These are phyloP conservation scores for Clitopilus hobsonii DNA, from an alignment of 768 basidiomycete species.

Conservation along the genomic window DNA sequence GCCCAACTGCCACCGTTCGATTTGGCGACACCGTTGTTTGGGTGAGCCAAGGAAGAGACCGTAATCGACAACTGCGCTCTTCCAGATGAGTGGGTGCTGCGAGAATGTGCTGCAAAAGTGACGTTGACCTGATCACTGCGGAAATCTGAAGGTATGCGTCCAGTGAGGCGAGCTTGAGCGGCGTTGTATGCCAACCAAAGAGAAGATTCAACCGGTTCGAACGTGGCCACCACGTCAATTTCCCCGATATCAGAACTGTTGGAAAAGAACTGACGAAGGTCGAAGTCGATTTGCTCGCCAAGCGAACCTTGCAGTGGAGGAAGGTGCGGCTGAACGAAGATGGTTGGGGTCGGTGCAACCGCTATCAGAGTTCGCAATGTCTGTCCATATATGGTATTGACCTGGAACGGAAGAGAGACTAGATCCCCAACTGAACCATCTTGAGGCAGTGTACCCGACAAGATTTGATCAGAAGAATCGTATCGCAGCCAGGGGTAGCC, in stretches of 20 bases:
- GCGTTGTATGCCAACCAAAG: constrained; percentile 53
- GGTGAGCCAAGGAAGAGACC: constrained; percentile 32
- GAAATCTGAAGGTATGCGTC: constrained; percentile 48
- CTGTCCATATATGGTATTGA: constrained; percentile 6
- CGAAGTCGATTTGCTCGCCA: constrained; percentile 46
- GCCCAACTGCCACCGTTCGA: constrained; percentile 31
- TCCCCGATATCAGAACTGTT: constrained; percentile 41
- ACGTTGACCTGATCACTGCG: constrained; percentile 36
- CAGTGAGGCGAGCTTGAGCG: constrained; percentile 40
- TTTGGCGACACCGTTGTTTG: constrained; percentile 28
- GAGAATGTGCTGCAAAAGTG: constrained; percentile 67
- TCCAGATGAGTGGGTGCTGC: constrained; percentile 63
- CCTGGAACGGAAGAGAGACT: constrained; percentile 48
- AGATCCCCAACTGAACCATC: constrained; percentile 28
- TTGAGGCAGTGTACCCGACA: constrained; percentile 63
- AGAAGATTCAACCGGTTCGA: constrained; percentile 43
- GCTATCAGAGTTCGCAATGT: background rate
- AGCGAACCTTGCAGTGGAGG: constrained; percentile 52
- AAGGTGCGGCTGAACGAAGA: constrained; percentile 45
- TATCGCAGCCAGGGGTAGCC: constrained; percentile 58
- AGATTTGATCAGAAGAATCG: constrained; percentile 45
- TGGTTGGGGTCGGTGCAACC: constrained; percentile 63
- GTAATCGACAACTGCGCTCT: constrained; percentile 55
- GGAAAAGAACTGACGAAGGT: constrained; percentile 52
- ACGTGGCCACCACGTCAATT: constrained; percentile 50